Conservation (phyloP, 106 monocot species). For the Dioscorea alata region DNA sequence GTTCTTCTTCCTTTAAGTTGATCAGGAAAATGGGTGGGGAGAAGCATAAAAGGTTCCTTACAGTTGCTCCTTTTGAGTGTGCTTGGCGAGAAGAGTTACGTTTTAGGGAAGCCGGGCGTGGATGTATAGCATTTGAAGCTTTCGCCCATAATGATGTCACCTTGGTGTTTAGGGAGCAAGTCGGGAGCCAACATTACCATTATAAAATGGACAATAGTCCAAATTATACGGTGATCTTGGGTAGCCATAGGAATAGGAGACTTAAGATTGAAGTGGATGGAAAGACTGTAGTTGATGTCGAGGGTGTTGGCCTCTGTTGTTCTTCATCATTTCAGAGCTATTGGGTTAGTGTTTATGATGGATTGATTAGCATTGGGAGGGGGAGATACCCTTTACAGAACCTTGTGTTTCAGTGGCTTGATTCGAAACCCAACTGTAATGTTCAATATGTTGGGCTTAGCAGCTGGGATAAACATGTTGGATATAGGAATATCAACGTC, state of each 20-base stretch:
- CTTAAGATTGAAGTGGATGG: constrained; percentile 94
- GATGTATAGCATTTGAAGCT: constrained; percentile 92
- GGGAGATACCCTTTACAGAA: constrained; percentile 78
- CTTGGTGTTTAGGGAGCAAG: constrained; percentile 86
- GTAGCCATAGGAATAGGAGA: constrained; percentile 85
- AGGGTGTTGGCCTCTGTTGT: constrained; percentile 71
- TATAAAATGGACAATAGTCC: constrained; percentile 88
- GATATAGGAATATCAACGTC: constrained; percentile 81
- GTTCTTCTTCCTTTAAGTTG: not conserved
- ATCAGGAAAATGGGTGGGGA: constrained; percentile 40
- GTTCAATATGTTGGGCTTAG: constrained; percentile 89
- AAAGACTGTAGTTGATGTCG: constrained; percentile 70
- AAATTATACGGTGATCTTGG: constrained; percentile 84
- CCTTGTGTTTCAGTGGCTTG: constrained; percentile 77
- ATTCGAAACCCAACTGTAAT: constrained; percentile 51
- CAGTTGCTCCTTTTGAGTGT: constrained; percentile 90
- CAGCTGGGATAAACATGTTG: constrained; percentile 97
- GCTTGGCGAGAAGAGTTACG: constrained; percentile 81
- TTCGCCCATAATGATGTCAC: constrained; percentile 96
- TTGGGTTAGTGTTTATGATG: constrained; percentile 91
- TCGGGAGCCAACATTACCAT: constrained; percentile 81
- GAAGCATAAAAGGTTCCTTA: constrained; percentile 60
- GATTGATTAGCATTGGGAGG: constrained; percentile 76
- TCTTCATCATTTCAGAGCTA: constrained; percentile 85
- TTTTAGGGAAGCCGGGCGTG: constrained; percentile 85